These are phyloP conservation scores for Monilinia fructigena DNA, from an alignment of 2,329 filamentous ascomycete species.

Conservation along the genomic window DNA sequence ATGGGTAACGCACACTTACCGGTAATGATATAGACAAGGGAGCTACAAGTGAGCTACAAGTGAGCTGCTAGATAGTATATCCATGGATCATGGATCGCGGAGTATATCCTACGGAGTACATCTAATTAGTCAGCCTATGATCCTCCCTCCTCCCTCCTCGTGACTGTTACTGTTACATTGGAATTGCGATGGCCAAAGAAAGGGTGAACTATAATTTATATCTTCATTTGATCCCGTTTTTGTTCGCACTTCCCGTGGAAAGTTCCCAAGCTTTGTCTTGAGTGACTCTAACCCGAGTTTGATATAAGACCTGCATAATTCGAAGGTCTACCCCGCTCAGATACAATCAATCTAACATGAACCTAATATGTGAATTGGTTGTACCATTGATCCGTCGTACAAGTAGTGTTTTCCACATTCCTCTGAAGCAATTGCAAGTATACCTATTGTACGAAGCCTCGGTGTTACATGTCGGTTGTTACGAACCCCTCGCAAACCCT, in stretches of 20 bases:
- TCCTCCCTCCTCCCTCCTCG: no score
- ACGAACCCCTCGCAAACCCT: neutral
- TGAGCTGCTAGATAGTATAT: no score
- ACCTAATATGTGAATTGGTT: neutral
- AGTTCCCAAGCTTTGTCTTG: neutral
- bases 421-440: no score
- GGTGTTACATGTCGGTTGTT: neutral
- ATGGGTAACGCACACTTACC: no score
- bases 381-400: neutral
- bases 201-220: neutral
- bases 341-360: neutral
- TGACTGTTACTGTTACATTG: no score
- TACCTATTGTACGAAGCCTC: neutral
- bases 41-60: no score
- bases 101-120: no score
- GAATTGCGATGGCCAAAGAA: no score
- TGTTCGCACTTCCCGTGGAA: neutral
- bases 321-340: neutral
- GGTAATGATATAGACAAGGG: no score
- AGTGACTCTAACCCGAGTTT: conserved; percentile 16
- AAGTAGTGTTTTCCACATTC: neutral
- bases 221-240: neutral
- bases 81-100: no score
- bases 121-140: no score
- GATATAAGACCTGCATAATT: neutral